Conservation (phyloP, 257 asterid genomes). For the Nicotiana tomentosiformis region DNA sequence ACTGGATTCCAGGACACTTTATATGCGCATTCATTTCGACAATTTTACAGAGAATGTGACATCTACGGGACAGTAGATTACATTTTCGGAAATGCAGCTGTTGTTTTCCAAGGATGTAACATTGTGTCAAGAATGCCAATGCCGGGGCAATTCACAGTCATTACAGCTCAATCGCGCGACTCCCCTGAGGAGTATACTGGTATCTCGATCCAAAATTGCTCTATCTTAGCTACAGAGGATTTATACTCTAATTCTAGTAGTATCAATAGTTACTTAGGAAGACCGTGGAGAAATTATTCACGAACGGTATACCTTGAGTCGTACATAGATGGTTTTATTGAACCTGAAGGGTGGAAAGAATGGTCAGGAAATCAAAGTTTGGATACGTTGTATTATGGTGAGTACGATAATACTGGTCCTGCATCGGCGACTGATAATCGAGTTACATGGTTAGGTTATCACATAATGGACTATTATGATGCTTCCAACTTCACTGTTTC, state of each 20-base stretch:
- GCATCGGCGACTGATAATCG: constrained; percentile 52
- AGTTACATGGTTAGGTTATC: constrained; percentile 65
- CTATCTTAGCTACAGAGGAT: constrained; percentile 54
- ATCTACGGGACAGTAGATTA: constrained; percentile 80
- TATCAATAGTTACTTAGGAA: constrained; percentile 61
- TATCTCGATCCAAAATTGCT: constrained; percentile 69
- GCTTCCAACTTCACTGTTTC: constrained; percentile 61
- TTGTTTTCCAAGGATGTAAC: constrained; percentile 67
- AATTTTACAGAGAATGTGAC: constrained; percentile 81
- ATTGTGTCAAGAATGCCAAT: constrained; percentile 62
- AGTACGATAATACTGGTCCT: constrained; percentile 65
- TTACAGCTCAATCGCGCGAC: constrained; percentile 70
- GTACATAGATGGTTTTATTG: constrained; percentile 49
- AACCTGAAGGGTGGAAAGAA: constrained; percentile 52
- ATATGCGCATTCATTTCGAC: constrained; percentile 71
- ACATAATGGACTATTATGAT: constrained; percentile 52
- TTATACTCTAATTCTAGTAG: constrained; percentile 26
- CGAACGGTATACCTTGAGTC: constrained; percentile 61
- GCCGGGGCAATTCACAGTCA: constrained; percentile 55
- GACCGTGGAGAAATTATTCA: constrained; percentile 80
- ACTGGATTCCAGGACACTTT: constrained; percentile 73
- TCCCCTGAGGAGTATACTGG: constrained; percentile 55
- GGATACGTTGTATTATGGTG: constrained; percentile 70
- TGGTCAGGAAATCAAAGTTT: constrained; percentile 63
- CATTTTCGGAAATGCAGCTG: constrained; percentile 90